These are phyloP conservation scores for Chrysoporthe austroafricana DNA, from an alignment of 2,329 filamentous ascomycete genomes.

Conservation along the genomic window DNA sequence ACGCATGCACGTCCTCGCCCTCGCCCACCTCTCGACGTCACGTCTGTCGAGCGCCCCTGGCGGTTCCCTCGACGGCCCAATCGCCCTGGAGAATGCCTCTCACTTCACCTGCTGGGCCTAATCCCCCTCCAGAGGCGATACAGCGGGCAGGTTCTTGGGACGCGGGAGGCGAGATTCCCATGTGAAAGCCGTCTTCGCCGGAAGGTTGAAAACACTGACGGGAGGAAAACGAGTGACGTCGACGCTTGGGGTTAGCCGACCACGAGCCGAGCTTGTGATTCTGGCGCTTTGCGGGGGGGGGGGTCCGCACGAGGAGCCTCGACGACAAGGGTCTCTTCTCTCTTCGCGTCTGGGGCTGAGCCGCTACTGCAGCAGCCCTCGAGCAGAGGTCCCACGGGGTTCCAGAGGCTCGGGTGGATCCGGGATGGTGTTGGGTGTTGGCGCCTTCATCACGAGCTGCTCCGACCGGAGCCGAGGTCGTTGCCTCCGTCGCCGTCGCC, in stretches of 20 bases:
- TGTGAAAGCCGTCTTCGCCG: conserved; percentile 17
- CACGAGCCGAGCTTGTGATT: conserved; percentile 28
- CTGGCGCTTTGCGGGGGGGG: conserved; percentile 21
- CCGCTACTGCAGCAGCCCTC: background rate
- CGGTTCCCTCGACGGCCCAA: background rate
- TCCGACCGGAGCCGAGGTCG: conserved; percentile 15
- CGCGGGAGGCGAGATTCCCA: conserved; percentile 10
- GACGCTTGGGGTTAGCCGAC: conserved; percentile 29
- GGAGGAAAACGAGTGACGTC: conserved; percentile 22
- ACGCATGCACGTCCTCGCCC: background rate
- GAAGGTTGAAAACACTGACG: conserved; percentile 3
- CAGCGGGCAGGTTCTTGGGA: background rate
- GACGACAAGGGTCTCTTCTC: background rate
- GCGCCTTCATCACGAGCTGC: background rate
- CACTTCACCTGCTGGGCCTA: background rate
- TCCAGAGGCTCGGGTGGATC: conserved; percentile 3
- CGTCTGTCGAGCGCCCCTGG: too few species aligned
- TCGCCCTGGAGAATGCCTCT: background rate
- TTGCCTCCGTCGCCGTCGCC: background rate
- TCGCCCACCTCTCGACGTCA: background rate
- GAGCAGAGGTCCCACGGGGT: too few species aligned
- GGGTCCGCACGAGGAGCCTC: background rate
- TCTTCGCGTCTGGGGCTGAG: background rate
- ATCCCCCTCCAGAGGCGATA: background rate
- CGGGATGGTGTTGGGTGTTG: background rate